Evolutionary conservation across 345 rosid genomes (phyloP).

Genomic region (Populus deltoides): DNA sequence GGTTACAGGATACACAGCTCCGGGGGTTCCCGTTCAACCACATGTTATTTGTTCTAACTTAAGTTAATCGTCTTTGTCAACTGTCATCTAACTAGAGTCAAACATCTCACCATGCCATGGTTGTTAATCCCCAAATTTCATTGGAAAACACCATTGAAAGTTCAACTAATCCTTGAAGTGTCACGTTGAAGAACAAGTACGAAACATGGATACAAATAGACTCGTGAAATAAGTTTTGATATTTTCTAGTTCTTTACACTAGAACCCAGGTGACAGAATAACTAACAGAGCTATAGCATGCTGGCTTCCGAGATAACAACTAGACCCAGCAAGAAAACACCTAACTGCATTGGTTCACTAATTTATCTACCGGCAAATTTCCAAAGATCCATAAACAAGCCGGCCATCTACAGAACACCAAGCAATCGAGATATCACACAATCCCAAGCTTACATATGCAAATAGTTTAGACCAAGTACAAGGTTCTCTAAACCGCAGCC

Average conservation of each 20-base stretch:
- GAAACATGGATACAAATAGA: neutral
- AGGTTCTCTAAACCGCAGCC: neutral
- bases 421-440: neutral
- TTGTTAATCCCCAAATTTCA: conserved; percentile 17
- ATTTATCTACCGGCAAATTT: neutral
- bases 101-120: too few species aligned
- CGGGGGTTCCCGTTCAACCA: too few species aligned
- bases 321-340: neutral
- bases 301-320: neutral
- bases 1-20: too few species aligned
- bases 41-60: too few species aligned
- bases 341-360: neutral
- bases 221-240: neutral
- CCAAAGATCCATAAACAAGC: neutral
- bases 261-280: neutral
- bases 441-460: neutral
- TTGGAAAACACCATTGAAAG: conserved; percentile 36
- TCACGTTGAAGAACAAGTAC: neutral
- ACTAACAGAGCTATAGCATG: neutral
- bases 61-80: too few species aligned
- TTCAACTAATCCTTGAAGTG: neutral
- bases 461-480: neutral
- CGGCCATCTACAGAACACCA: neutral
- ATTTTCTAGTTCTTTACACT: neutral
- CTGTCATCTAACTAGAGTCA: too few species aligned